These are phyloP conservation scores for Quercus alba DNA, from an alignment of 306 rosid genomes.

Conservation along the genomic window DNA sequence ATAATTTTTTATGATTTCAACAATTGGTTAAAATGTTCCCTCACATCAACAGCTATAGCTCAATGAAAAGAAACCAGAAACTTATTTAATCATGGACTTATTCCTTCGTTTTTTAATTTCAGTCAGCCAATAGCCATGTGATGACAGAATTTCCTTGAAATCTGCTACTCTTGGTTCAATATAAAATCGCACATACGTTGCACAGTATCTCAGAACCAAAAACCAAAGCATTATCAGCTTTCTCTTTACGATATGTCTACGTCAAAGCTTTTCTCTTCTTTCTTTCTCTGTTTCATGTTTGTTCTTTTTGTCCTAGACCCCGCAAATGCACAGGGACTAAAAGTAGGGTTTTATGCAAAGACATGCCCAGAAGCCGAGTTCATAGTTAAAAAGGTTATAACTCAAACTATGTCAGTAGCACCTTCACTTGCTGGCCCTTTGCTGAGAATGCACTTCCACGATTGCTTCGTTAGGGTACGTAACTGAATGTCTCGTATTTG, in stretches of 20 bases:
- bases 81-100: not conserved
- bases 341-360: conserved; percentile 18
- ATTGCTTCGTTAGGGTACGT: conserved; percentile 46
- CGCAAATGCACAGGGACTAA: conserved; percentile 14
- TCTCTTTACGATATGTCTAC: conserved; percentile 10
- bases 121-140: not conserved
- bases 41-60: no score
- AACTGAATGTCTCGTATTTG: not conserved
- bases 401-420: not conserved
- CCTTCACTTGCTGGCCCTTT: conserved; percentile 37
- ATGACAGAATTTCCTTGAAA: not conserved
- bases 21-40: no score
- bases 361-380: conserved; percentile 29
- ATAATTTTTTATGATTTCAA: no score
- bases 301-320: not conserved
- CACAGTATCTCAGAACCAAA: not conserved
- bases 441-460: conserved; percentile 44
- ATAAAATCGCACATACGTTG: not conserved
- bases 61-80: no score
- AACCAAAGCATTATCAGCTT: not conserved
- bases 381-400: conserved; percentile 13
- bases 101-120: not conserved
- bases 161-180: not conserved
- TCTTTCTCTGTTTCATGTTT: conserved; percentile 2
- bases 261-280: conserved; percentile 3